phyloP scores from a whole-genome alignment of 768 basidiomycete genomes.

The Rhodotorula toruloides region DNA sequence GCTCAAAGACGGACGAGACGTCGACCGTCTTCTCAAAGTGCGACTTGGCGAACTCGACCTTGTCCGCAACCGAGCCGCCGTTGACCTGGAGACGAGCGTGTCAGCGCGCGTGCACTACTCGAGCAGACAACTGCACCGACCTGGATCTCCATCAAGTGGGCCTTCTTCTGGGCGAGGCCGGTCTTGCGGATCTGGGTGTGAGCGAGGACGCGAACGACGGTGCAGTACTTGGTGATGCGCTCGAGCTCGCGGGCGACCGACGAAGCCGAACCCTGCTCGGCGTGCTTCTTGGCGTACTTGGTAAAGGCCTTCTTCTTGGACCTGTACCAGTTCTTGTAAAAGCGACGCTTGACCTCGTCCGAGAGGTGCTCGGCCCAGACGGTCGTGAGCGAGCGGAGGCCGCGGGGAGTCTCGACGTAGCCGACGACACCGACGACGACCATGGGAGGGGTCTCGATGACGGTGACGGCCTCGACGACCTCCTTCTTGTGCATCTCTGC shows the following conservation, averaged over 20 bases:
- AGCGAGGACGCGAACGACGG: conserved; percentile 97
- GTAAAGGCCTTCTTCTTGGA: conserved; percentile 99
- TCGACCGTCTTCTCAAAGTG: conserved; percentile 96
- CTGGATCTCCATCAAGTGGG: conserved; percentile 95
- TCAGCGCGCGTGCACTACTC: neutral
- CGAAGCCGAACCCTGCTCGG: conserved; percentile 80
- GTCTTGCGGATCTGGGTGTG: conserved; percentile 98
- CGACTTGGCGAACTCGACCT: conserved; percentile 88
- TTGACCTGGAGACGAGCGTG: conserved; percentile 63
- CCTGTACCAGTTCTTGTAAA: conserved; percentile 76
- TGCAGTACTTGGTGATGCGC: conserved; percentile 99
- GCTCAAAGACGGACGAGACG: conserved; percentile 79
- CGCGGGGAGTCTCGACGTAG: conserved; percentile 98
- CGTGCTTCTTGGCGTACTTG: conserved; percentile 98
- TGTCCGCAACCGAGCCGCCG: conserved; percentile 86
- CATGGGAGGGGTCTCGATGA: conserved; percentile 95
- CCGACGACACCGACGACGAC: conserved; percentile 96
- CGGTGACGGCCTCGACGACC: conserved; percentile 92
- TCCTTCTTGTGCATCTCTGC: conserved; percentile 99
- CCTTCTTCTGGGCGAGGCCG: conserved; percentile 96
- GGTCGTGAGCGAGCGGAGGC: conserved; percentile 95
- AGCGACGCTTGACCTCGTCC: conserved; percentile 95
- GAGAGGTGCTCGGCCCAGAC: conserved; percentile 95
- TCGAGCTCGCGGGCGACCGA: conserved; percentile 91
- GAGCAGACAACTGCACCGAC: neutral